phyloP scores from a whole-genome alignment of 2,329 filamentous ascomycete species.

The Aspergillus vadensis region DNA sequence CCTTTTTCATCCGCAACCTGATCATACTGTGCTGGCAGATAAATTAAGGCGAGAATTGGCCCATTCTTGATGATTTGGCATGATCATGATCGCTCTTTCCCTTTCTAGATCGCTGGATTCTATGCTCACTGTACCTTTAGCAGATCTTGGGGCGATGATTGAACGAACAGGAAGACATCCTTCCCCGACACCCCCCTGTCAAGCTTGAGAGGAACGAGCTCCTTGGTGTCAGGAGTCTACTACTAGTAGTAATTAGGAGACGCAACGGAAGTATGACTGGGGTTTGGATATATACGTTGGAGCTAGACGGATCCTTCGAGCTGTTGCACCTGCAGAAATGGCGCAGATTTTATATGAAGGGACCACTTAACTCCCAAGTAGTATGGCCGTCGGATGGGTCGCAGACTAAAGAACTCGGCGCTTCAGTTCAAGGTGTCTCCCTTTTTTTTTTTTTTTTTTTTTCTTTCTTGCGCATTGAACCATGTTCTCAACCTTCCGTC shows the following conservation, averaged over 20 bases:
- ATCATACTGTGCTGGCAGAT: background rate
- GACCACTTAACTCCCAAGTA: slow-evolving; percentile 3
- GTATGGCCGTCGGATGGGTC: background rate
- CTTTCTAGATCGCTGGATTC: background rate
- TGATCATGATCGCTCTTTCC: background rate
- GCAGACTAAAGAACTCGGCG: background rate
- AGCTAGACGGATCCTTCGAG: slow-evolving; percentile 13
- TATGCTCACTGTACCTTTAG: background rate
- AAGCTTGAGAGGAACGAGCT: background rate
- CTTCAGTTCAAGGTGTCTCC: background rate
- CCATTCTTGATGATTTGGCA: background rate
- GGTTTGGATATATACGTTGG: slow-evolving; percentile 7
- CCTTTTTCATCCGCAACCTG: background rate
- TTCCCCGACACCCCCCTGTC: slow-evolving; percentile 3
- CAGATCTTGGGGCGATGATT: background rate
- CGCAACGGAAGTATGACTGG: background rate
- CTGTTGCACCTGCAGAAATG: slow-evolving; percentile 28
- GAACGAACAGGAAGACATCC: slow-evolving; percentile 8
- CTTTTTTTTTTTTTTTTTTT: background rate
- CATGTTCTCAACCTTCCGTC: background rate
- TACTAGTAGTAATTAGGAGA: background rate
- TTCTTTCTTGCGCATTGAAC: background rate
- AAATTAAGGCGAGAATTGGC: background rate
- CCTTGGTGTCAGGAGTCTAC: background rate
- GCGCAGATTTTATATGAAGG: slow-evolving; percentile 21